Evolutionary conservation across 2,329 filamentous ascomycete species (phyloP), one percentile per base, ranked within the genome.

Genomic region (Venturia nashicola): DNA sequence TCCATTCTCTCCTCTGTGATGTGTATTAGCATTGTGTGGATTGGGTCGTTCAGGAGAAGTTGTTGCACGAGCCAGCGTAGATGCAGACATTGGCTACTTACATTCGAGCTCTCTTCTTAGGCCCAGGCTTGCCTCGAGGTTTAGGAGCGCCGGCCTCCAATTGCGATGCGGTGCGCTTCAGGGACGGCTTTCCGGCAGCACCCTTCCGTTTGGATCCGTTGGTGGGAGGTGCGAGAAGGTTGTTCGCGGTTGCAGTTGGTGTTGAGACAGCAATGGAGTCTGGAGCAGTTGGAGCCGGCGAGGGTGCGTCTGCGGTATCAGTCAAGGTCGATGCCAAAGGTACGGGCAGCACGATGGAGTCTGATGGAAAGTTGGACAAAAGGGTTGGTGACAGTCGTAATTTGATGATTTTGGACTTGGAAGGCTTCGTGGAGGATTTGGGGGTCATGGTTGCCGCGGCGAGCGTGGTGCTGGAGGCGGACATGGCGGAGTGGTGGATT

Each of bases 61-160:
- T 43, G 59, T 60, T 34, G 34, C 23, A 16, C 34, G 46, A 42
- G 36, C 43, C 51, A 39, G 65, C 44, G 59, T 12, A 20, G 3
- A n/a, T 39, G 2, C 18, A 62, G 27, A 23, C 16, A 62, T 8
- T 9, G 36, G 23, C 20, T 63, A 88, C 91, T 78, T 88, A 97
- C 93, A 96, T 78, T 81, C 89, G 87, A 68, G 89, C 87, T 79
- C 95, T 96, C 85, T 97, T 96, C 84, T 97, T 97, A 0, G 93
- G 93, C 7, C 93, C 93, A 7, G 94, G 93, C 79, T 96, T 95
- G 72, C 89, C 89, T 73, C 90, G 81, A 63, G 86, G 80, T 75
- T 89, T 91, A n/a, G 86, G 80, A 34, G 78, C 72, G 42, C 79
- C 80, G 67, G 42, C 39, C 16, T 59, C 54, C 77, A 73, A 70